These are phyloP conservation scores for Vitis rupestris DNA, from an alignment of 164 flowering plant genomes.

Conservation along the genomic window DNA sequence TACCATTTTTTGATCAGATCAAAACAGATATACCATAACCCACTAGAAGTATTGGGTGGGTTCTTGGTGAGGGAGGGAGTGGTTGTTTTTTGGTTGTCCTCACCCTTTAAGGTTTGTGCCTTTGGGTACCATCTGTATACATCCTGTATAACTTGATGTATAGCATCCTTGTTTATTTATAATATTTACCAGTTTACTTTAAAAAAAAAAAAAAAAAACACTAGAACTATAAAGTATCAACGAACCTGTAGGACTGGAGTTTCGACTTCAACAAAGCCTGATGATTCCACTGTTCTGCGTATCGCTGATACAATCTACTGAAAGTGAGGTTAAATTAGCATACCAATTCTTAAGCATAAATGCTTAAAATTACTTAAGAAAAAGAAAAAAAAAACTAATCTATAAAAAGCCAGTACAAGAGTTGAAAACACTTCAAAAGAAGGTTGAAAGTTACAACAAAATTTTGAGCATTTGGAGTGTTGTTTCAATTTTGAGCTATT, in stretches of 20 bases:
- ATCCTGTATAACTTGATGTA: too few species aligned
- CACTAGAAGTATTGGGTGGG: too few species aligned
- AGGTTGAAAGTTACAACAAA: background rate
- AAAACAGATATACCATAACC: too few species aligned
- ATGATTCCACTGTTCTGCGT: constrained; percentile 82
- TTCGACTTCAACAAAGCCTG: constrained; percentile 84
- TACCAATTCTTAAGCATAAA: background rate
- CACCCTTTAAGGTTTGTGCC: background rate
- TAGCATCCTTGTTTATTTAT: too few species aligned
- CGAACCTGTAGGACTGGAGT: constrained; percentile 92
- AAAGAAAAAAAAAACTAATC: background rate
- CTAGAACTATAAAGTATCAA: background rate
- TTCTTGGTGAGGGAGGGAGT: too few species aligned
- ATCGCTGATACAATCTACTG: constrained; percentile 84
- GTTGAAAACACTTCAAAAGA: background rate
- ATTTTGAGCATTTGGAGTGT: background rate
- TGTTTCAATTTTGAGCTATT: too few species aligned
- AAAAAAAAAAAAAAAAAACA: background rate
- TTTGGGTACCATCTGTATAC: background rate
- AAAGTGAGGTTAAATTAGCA: constrained; percentile 17
- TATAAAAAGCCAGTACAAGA: background rate
- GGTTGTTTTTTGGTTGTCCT: background rate
- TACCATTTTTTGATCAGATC: too few species aligned
- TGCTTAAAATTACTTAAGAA: background rate
- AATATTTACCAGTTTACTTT: background rate